phyloP scores from a whole-genome alignment of 2,329 filamentous ascomycete species.

The Periconia macrospinosa region DNA sequence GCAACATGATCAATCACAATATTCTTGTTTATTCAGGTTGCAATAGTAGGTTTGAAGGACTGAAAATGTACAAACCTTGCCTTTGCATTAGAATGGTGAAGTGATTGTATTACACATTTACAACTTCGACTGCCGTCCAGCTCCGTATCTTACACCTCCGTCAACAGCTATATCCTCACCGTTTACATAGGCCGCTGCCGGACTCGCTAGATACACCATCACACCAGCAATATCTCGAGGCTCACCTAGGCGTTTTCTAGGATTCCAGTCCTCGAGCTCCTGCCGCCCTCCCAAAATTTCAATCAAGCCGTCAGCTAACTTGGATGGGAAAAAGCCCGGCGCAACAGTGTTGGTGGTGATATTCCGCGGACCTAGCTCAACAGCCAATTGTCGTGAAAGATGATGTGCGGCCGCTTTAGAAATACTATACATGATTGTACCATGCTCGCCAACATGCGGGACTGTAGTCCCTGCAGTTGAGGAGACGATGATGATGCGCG shows the following conservation, averaged over 20 bases:
- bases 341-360: slow-evolving; percentile 44
- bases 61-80: no score
- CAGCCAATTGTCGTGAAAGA: slow-evolving; percentile 41
- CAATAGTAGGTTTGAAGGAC: no score
- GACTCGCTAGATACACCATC: slow-evolving; percentile 39
- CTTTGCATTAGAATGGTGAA: no score
- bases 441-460: slow-evolving; percentile 40
- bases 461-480: slow-evolving; percentile 42
- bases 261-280: slow-evolving; percentile 38
- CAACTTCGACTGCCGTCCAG: slow-evolving; percentile 30
- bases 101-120: slow-evolving; percentile 4
- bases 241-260: slow-evolving; percentile 34
- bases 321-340: slow-evolving; percentile 45
- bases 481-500: slow-evolving; percentile 42
- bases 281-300: slow-evolving; percentile 45
- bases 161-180: slow-evolving; percentile 37
- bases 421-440: slow-evolving; percentile 44
- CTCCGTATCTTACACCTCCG: slow-evolving; percentile 30
- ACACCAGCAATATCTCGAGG: slow-evolving; percentile 42
- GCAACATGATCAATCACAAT: no score
- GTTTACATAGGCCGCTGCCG: slow-evolving; percentile 33
- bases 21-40: no score
- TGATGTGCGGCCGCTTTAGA: slow-evolving; percentile 46
- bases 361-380: slow-evolving; percentile 44
- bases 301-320: slow-evolving; percentile 42